Evolutionary conservation across 116 monocot species (phyloP), one percentile per base, ranked within the genome.

Genomic region (Trichopus zeylanicus): DNA sequence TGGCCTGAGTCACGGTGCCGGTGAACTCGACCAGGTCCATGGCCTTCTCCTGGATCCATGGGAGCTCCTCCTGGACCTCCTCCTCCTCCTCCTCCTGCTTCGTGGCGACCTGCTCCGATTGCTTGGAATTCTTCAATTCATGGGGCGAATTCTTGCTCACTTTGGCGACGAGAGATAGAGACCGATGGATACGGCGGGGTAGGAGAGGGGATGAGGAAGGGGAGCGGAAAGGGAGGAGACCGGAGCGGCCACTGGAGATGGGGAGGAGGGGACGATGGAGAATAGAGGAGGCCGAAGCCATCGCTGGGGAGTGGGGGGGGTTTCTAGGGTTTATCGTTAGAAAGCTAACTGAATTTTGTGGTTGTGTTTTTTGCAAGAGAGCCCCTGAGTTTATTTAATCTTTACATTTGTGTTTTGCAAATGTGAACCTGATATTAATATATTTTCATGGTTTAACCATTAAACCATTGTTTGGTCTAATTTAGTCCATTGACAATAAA

Each of bases 21-120:
- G 88, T 88, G 85, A 88, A 93, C 85, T 93, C 93, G 38, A 93
- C 93, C 20, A 93, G 67, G 66, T 93, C 88, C 51, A 85, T 54
- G 22, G 93, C 84, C 73, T 93, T 93, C 62, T 93, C 93, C 73
- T 93, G 82, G 31, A 93, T 77, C 93, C 93, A 93, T 13, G 93
- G 93, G 28, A 93, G 27, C 31, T 93, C 93, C 73, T 93, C 93
- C 79, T 88, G 81, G 42, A 82, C 88, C 57, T 87, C 92, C 63
- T 75, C 83, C 34, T 51, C 88, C 20, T 64, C 66, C 24, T 74
- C 77, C 29, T 8, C 67, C 18, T 7, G 11, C 38, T 35, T 2
- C 28, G 51, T 59, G 10, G 58, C 4, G 5, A 39, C 30, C 52
- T 68, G 57, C 37, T 74, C 69, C 18, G 67, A 48, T 18, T 70